phyloP scores from a whole-genome alignment of 179 eudicot genomes.

The Silene coronaria region DNA sequence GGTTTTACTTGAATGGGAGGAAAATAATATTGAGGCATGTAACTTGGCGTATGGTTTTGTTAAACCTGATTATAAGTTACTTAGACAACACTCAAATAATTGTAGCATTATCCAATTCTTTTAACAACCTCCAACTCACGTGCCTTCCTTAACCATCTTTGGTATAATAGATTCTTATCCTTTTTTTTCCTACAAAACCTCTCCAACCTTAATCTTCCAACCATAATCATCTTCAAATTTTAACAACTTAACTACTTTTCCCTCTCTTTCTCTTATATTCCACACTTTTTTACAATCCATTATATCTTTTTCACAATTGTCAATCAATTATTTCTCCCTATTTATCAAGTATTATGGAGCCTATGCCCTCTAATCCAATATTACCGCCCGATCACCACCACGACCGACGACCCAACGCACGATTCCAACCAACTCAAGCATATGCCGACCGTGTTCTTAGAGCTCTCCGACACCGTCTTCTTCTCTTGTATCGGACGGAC shows the following conservation, averaged over 20 bases:
- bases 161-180: slow-evolving; percentile 30
- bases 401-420: slow-evolving; percentile 15
- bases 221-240: background rate
- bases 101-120: background rate
- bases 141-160: slow-evolving; percentile 38
- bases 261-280: background rate
- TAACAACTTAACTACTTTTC: background rate
- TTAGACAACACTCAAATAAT: slow-evolving; percentile 6
- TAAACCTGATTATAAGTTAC: slow-evolving; percentile 1
- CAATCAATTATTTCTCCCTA: too few species aligned
- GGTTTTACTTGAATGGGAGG: background rate
- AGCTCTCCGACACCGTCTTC: slow-evolving; percentile 61
- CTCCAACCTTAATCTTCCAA: background rate
- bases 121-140: slow-evolving; percentile 25
- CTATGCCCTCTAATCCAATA: slow-evolving; percentile 8
- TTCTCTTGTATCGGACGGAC: slow-evolving; percentile 65
- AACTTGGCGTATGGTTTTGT: slow-evolving; percentile 25
- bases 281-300: too few species aligned
- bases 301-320: too few species aligned
- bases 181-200: slow-evolving; percentile 14
- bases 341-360: slow-evolving; percentile 23
- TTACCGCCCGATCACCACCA: slow-evolving; percentile 12
- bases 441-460: slow-evolving; percentile 54
- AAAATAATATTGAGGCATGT: background rate
- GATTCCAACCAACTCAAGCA: slow-evolving; percentile 33